These are phyloP conservation scores for Dendrocalamus latiflorus DNA, from an alignment of 202 grass and related monocot genomes.

Conservation along the genomic window DNA sequence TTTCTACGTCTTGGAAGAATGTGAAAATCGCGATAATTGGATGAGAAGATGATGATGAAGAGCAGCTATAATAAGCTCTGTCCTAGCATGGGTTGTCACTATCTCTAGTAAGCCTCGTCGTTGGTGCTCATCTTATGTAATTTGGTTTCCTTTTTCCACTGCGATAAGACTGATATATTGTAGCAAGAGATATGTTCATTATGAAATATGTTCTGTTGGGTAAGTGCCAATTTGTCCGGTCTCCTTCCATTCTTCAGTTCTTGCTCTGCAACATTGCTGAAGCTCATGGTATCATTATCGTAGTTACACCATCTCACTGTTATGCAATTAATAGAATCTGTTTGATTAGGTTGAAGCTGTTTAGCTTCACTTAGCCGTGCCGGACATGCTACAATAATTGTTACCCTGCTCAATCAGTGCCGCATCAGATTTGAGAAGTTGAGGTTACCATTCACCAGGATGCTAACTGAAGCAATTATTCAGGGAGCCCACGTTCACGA, in stretches of 20 bases:
- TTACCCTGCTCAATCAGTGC: too few species aligned
- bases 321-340: too few species aligned
- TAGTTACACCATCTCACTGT: neutral
- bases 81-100: neutral
- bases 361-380: too few species aligned
- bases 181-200: slow-evolving; percentile 14
- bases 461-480: too few species aligned
- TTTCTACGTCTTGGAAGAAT: neutral
- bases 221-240: neutral
- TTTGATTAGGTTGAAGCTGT: too few species aligned
- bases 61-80: slow-evolving; percentile 23
- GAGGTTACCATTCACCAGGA: too few species aligned
- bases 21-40: neutral
- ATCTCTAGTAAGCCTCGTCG: slow-evolving; percentile 22
- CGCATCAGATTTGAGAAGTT: too few species aligned
- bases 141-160: neutral
- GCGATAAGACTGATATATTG: slow-evolving; percentile 26
- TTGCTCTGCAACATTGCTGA: neutral
- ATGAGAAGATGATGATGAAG: neutral
- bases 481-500: too few species aligned
- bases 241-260: neutral
- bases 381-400: too few species aligned
- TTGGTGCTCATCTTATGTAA: slow-evolving; percentile 14
- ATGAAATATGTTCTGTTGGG: neutral
- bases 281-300: neutral